These are phyloP conservation scores for Tuber calosporum DNA, from an alignment of 495 filamentous ascomycete genomes.

Conservation along the genomic window DNA sequence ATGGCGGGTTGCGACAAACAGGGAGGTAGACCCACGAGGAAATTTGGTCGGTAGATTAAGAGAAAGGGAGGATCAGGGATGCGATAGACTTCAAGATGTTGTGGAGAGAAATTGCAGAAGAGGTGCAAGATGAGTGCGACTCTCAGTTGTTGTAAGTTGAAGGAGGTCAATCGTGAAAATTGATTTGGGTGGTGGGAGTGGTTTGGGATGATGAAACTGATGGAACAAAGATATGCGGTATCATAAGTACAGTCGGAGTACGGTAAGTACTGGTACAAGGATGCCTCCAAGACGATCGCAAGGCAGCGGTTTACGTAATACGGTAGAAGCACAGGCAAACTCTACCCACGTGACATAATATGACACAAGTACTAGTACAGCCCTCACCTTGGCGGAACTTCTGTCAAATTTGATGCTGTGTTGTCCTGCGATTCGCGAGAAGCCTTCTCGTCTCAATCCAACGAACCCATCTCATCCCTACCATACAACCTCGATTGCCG, in stretches of 20 bases:
- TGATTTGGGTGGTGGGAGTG: background rate
- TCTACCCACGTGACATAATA: background rate
- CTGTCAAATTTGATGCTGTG: background rate
- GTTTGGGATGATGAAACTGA: background rate
- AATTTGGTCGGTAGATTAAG: background rate
- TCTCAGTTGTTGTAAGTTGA: background rate
- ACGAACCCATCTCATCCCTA: background rate
- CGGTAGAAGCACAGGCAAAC: too few species aligned
- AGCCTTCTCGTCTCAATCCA: background rate
- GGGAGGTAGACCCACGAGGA: background rate
- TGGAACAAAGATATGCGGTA: background rate
- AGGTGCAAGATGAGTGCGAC: background rate
- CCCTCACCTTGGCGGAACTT: background rate
- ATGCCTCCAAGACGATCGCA: background rate
- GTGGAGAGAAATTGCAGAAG: background rate
- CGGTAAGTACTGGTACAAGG: too few species aligned
- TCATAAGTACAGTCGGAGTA: too few species aligned
- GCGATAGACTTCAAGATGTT: background rate
- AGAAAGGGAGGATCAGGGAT: background rate
- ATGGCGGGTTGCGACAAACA: background rate
- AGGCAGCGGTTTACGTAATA: background rate
- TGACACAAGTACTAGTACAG: too few species aligned
- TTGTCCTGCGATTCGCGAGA: background rate
- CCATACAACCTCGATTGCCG: background rate
- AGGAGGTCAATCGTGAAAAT: background rate